Conservation (phyloP, 1,284 basidiomycete genomes). For the Ceratobasidium sp. region DNA sequence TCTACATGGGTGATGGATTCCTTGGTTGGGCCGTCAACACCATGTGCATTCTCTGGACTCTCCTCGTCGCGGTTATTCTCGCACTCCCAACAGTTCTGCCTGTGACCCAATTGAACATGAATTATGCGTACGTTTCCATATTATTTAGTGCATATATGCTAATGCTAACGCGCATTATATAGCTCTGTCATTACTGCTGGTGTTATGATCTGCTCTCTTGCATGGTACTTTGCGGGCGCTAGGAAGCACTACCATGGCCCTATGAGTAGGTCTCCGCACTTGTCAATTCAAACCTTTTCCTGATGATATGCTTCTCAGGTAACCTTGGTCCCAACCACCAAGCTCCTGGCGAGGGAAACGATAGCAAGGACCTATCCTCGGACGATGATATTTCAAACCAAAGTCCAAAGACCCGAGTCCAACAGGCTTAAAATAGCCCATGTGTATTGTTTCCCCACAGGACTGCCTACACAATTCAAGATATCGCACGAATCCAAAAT, state of each 20-base stretch:
- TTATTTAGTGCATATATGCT: constrained; percentile 54
- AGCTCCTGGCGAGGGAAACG: not conserved
- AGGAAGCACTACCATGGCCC: constrained; percentile 55
- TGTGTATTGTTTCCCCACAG: too few species aligned
- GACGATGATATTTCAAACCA: constrained; percentile 4
- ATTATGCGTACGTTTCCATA: constrained; percentile 69
- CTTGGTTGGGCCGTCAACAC: constrained; percentile 69
- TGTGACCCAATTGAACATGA: constrained; percentile 73
- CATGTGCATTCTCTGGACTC: constrained; percentile 63
- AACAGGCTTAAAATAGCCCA: not conserved
- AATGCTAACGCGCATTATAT: constrained; percentile 46
- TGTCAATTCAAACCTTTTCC: not conserved
- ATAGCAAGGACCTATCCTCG: constrained; percentile 4
- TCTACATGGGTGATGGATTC: constrained; percentile 77
- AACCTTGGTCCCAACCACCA: constrained; percentile 22
- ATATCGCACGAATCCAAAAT: not conserved
- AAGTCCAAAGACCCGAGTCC: constrained; percentile 10
- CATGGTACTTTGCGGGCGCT: constrained; percentile 55
- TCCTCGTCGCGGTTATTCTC: constrained; percentile 59
- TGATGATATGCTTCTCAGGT: constrained; percentile 1
- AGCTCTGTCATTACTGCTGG: constrained; percentile 49
- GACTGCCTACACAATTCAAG: not conserved
- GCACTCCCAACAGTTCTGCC: constrained; percentile 73
- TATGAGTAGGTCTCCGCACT: constrained; percentile 20
- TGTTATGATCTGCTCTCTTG: constrained; percentile 51